A percentile compares a stretch with the other conserved stretches of the same genome.
Conservation (phyloP, 306 rosid genomes). For the Cucumis melo region DNA sequence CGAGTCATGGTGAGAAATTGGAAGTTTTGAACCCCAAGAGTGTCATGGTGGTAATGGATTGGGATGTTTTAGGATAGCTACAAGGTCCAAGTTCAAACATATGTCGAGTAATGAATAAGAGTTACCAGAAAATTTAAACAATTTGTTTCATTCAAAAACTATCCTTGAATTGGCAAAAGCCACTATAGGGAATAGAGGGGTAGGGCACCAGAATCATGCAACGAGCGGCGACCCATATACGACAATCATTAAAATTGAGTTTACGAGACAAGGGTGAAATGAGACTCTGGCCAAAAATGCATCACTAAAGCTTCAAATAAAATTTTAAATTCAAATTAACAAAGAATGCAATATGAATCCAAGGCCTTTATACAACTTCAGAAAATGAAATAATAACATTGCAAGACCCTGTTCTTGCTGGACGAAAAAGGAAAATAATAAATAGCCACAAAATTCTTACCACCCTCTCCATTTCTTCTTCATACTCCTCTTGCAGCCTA, state of each 20-base stretch:
- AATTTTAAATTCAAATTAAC: neutral
- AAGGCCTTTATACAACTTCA: neutral
- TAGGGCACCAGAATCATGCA: neutral
- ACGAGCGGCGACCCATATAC: neutral
- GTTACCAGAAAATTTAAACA: neutral
- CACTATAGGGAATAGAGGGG: neutral
- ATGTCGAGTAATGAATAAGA: neutral
- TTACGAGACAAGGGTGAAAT: neutral
- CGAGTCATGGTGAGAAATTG: neutral
- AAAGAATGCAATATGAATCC: neutral
- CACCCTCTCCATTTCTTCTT: conserved; percentile 96
- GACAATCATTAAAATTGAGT: neutral
- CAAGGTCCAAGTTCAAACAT: neutral
- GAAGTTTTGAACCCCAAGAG: neutral
- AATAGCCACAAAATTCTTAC: conserved; percentile 24
- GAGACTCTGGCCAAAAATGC: neutral
- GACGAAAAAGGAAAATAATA: neutral
- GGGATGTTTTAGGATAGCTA: neutral
- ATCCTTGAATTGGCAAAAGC: neutral
- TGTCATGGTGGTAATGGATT: neutral
- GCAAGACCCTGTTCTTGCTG: neutral
- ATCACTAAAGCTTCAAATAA: neutral
- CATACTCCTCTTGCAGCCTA: conserved; percentile 85
- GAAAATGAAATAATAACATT: neutral
- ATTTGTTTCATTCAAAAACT: neutral